Conservation (phyloP, 192 early-diverging fungal species). For the Dissophora ornata region DNA sequence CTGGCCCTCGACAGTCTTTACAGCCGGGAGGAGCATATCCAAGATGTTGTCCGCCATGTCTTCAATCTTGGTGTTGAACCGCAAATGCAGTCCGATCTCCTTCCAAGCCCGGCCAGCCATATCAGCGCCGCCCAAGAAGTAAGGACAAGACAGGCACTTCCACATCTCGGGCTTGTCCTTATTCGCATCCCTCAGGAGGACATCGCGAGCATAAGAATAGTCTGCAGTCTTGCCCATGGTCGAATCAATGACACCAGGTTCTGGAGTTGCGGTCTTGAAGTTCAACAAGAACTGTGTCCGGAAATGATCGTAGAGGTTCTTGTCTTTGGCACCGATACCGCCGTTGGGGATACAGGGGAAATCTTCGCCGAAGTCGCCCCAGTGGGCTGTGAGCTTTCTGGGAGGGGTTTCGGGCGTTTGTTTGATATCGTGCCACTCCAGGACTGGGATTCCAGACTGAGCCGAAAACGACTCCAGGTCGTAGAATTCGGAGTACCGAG, state of each 20-base stretch:
- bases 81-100: slow-evolving; percentile 33
- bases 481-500: slow-evolving; percentile 48
- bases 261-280: slow-evolving; percentile 14
- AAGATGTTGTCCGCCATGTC: slow-evolving; percentile 39
- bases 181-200: slow-evolving; percentile 24
- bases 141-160: slow-evolving; percentile 48
- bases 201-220: slow-evolving; percentile 21
- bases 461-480: slow-evolving; percentile 29
- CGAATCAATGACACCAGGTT: not conserved
- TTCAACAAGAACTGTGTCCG: slow-evolving; percentile 45
- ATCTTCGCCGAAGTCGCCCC: slow-evolving; percentile 29
- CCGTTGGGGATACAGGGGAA: slow-evolving; percentile 43
- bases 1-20: not conserved
- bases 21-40: slow-evolving; percentile 10
- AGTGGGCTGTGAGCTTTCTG: slow-evolving; percentile 4
- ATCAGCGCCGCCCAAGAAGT: slow-evolving; percentile 20
- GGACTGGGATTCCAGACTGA: slow-evolving; percentile 23
- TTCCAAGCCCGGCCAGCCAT: slow-evolving; percentile 27
- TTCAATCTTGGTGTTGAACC: slow-evolving; percentile 31
- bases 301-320: slow-evolving; percentile 49
- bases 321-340: slow-evolving; percentile 32
- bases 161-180: slow-evolving; percentile 15
- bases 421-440: slow-evolving; percentile 53
- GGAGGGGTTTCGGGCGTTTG: slow-evolving; percentile 36
- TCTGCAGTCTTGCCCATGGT: slow-evolving; percentile 15